phyloP scores from a whole-genome alignment of 306 rosid species.

The Malus sieversii region DNA sequence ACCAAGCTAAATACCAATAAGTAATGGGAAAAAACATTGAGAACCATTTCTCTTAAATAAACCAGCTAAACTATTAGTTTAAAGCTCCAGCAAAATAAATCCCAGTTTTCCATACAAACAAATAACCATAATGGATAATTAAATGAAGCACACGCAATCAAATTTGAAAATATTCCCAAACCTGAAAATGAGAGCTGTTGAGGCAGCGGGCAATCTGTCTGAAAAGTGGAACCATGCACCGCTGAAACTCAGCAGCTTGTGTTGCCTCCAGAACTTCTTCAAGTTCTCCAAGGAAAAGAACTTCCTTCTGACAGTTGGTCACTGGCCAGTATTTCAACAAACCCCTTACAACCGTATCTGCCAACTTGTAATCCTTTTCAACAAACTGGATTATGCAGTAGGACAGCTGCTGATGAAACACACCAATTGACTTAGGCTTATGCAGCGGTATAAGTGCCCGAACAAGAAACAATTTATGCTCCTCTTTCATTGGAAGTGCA shows the following conservation, averaged over 20 bases:
- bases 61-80: neutral
- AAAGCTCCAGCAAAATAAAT: neutral
- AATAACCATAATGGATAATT: neutral
- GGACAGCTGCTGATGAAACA: slow-evolving; percentile 88
- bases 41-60: neutral
- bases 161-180: slow-evolving; percentile 22
- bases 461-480: slow-evolving; percentile 89
- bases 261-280: slow-evolving; percentile 98
- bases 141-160: neutral
- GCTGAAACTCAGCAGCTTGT: slow-evolving; percentile 79
- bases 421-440: slow-evolving; percentile 57
- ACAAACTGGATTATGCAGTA: slow-evolving; percentile 94
- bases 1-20: neutral
- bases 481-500: slow-evolving; percentile 98
- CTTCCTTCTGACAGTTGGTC: slow-evolving; percentile 88
- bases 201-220: slow-evolving; percentile 91
- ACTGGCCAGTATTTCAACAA: slow-evolving; percentile 94
- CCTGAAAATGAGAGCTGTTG: slow-evolving; percentile 91
- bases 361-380: slow-evolving; percentile 93
- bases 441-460: slow-evolving; percentile 91
- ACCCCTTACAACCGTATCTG: slow-evolving; percentile 84
- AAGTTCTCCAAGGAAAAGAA: slow-evolving; percentile 92
- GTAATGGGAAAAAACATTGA: neutral
- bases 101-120: neutral
- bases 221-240: slow-evolving; percentile 94